Percentiles rank a stretch among this genome's conserved stretches.
Conservation (phyloP, 2,329 filamentous ascomycete genomes). For the Amauroascus niger region DNA sequence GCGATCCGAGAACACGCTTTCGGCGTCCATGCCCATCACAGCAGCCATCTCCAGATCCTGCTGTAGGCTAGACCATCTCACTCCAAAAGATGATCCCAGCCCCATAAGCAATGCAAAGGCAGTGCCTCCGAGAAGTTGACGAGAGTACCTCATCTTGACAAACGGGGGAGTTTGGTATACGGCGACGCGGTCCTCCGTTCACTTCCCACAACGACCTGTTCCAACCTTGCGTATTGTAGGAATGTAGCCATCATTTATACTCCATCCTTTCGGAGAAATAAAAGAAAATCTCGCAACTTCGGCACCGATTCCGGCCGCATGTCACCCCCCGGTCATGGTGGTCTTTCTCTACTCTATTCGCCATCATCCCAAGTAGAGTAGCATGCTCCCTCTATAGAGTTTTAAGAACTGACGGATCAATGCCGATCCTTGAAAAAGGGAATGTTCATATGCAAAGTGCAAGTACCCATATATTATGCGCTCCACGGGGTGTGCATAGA, state of each 20-base stretch:
- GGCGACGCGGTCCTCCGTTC: not conserved
- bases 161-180: not conserved
- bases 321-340: not conserved
- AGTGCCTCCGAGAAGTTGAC: conserved; percentile 12
- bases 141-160: conserved; percentile 13
- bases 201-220: not conserved
- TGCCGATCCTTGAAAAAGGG: not conserved
- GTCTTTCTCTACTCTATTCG: not conserved
- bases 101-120: conserved; percentile 13
- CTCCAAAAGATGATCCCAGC: conserved; percentile 6
- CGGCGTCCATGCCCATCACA: conserved; percentile 3
- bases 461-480: not conserved
- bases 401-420: not conserved
- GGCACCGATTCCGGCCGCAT: not conserved
- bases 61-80: conserved; percentile 1
- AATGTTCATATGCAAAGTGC: not conserved
- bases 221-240: not conserved
- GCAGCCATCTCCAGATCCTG: conserved; percentile 11
- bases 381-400: not conserved
- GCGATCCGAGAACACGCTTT: not conserved
- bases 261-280: not conserved
- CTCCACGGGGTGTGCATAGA: not conserved
- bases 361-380: not conserved
- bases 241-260: conserved; percentile 1
- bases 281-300: not conserved